Evolutionary conservation across 164 flowering plant species (phyloP).

Genomic region (Houttuynia cordata): DNA sequence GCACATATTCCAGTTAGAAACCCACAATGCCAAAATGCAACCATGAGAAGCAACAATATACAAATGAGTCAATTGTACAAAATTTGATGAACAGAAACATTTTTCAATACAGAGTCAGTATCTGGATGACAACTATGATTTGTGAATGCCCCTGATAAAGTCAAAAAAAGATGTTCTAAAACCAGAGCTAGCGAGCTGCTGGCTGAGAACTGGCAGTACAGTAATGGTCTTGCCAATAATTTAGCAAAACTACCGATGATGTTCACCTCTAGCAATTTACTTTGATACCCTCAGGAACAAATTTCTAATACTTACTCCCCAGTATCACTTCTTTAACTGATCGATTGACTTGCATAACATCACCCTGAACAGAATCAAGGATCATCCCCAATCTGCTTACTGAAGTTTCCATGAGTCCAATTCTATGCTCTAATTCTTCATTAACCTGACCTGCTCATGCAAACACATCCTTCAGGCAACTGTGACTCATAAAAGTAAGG

Average conservation of each 20-base stretch:
- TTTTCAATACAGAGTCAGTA: neutral
- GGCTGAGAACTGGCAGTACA: neutral
- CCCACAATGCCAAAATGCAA: neutral
- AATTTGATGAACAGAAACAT: neutral
- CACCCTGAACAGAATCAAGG: slow-evolving; percentile 82
- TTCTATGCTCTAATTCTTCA: slow-evolving; percentile 73
- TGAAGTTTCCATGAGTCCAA: slow-evolving; percentile 69
- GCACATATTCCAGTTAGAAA: neutral
- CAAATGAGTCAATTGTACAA: neutral
- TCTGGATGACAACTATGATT: neutral
- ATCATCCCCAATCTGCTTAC: slow-evolving; percentile 58
- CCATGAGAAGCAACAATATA: neutral
- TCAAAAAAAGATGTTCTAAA: neutral
- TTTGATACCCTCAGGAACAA: neutral
- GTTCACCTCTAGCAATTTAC: no score
- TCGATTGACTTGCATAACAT: slow-evolving; percentile 77
- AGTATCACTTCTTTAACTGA: slow-evolving; percentile 60
- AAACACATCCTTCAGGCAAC: neutral
- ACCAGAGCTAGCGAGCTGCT: no score
- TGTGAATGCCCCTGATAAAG: neutral
- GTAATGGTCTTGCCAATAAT: no score
- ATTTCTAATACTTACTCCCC: slow-evolving; percentile 45
- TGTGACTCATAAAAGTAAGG: neutral
- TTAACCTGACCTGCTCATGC: slow-evolving; percentile 45
- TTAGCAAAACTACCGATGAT: no score